Evolutionary conservation across 306 rosid species (phyloP), one percentile per base, ranked within the genome.

Genomic region (Trifolium fragiferum): DNA sequence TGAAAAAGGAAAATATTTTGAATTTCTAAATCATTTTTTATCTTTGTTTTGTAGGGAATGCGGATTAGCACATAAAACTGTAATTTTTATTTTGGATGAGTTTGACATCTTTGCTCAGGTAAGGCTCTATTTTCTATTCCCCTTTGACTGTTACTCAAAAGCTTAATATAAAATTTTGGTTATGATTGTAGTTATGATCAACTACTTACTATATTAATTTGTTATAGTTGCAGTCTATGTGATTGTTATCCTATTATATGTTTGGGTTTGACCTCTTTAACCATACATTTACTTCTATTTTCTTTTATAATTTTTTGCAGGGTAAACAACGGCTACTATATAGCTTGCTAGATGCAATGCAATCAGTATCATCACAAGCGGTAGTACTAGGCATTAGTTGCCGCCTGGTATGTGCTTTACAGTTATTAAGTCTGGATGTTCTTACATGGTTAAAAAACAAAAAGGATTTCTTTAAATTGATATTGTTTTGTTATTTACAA

Each of bases 21-120:
- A 64, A 63, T 68, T 38, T 46, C 66, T 73, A 19, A 82, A 77
- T 49, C 76, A 37, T 16, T 18, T 83, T 14, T 77, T 18, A 40
- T 58, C 71, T 80, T 75, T 86, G 80, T 54, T 82, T 70, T 70
- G 75, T 70, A 94, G 98, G 91, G 96, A 94, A 78, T 91, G 98
- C 15, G 96, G 95, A 75, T 80, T 89, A 76, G 98, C 98, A 16
- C 97, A 91, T 84, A 94, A 94, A 85, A 88, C 95, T 50, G 80
- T 91, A 78, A 81, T 94, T 61, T 94, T 91, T 80, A 66, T 94
- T 58, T 81, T 94, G 80, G 96, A 91, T 74, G 97, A 94, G 78
- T 94, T 94, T 90, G 95, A 94, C 84, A 86, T 87, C n/a, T 94
- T 94, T 86, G 87, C 98, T 76, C 93, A 90, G 86, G 98, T 91